These are phyloP conservation scores for Eurotiales sp. DNA, from an alignment of 2,329 filamentous ascomycete genomes.

Conservation along the genomic window DNA sequence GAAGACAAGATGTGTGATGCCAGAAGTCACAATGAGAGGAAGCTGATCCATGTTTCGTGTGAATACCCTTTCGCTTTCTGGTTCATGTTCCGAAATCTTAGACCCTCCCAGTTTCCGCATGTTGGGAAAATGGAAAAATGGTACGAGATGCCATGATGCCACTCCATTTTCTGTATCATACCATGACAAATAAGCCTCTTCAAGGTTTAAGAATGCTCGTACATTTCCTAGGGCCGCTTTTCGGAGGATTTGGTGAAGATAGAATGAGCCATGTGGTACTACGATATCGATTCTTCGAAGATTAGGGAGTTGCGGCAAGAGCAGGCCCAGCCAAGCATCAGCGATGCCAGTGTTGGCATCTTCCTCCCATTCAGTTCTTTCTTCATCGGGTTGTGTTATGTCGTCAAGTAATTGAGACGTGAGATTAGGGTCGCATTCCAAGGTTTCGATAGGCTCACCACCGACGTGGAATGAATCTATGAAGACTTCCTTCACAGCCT, in stretches of 20 bases:
- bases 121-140: not conserved
- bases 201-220: not conserved
- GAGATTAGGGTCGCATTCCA: not conserved
- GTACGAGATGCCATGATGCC: not conserved
- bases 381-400: not conserved
- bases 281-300: not conserved
- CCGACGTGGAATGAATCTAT: not conserved
- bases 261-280: not conserved
- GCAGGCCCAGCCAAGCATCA: not conserved
- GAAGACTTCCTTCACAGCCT: not conserved
- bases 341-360: not conserved
- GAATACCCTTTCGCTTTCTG: not conserved
- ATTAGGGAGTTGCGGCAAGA: not conserved
- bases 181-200: not conserved
- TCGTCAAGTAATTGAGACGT: not conserved
- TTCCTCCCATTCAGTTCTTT: not conserved
- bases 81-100: not conserved
- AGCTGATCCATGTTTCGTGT: not conserved
- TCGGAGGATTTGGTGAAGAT: not conserved
- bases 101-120: not conserved
- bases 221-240: not conserved
- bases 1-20: not conserved
- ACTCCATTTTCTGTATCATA: not conserved
- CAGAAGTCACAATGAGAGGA: not conserved
- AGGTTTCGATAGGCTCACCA: not conserved